phyloP scores from a whole-genome alignment of 106 monocot species.

The Allium sativum region DNA sequence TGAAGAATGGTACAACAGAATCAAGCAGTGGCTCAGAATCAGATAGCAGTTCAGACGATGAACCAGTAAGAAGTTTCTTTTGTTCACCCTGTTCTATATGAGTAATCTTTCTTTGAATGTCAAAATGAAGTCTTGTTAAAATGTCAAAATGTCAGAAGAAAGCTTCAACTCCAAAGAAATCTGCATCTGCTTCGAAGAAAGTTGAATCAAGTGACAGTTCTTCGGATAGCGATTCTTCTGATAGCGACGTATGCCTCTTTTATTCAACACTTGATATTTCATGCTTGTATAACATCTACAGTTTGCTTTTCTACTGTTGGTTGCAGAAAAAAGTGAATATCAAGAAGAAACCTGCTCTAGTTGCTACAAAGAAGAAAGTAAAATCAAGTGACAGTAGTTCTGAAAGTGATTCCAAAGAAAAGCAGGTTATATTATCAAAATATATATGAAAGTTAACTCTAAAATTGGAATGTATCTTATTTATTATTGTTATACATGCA shows the following conservation, averaged over 20 bases:
- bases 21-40: conserved; percentile 45
- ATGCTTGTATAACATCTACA: too few relatives aligned
- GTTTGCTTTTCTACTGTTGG: background rate
- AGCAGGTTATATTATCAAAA: background rate
- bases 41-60: conserved; percentile 38
- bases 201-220: too few relatives aligned
- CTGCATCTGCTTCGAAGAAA: too few relatives aligned
- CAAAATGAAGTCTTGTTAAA: too few relatives aligned
- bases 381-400: conserved; percentile 21
- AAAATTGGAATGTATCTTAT: background rate
- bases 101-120: background rate
- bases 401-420: conserved; percentile 22
- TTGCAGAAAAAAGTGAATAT: conserved; percentile 11
- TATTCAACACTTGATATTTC: too few relatives aligned
- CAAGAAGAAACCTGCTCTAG: conserved; percentile 8
- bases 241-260: too few relatives aligned
- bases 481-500: background rate
- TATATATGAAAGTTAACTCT: background rate
- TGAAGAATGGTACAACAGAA: conserved; percentile 15
- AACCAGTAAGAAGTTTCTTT: conserved; percentile 12
- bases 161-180: too few relatives aligned
- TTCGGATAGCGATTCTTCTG: too few relatives aligned
- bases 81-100: background rate
- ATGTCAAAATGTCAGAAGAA: too few relatives aligned
- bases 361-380: conserved; percentile 11